Evolutionary conservation across 805 yeast species (phyloP).

Genomic region (Lipomyces yamanashiensis): DNA sequence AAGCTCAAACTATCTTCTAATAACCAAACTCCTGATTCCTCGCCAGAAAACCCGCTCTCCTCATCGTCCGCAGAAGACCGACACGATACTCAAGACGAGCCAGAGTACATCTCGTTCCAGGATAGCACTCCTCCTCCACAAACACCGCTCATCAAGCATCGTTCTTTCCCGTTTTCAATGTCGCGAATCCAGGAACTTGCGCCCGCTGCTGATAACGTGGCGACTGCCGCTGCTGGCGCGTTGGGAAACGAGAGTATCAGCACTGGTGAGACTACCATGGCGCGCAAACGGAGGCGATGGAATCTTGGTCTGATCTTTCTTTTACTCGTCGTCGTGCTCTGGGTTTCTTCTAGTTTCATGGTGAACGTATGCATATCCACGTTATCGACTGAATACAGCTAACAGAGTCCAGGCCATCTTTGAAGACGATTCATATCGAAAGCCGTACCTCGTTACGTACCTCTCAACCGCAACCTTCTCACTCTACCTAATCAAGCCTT

Average conservation of each 20-base stretch:
- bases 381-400: not conserved
- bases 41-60: not conserved
- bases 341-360: conserved; percentile 90
- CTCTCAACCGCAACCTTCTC: conserved; percentile 84
- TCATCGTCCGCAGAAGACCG: not conserved
- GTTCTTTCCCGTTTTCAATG: conserved; percentile 4
- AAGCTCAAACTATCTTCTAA: not conserved
- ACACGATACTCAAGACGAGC: not conserved
- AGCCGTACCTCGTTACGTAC: conserved; percentile 92
- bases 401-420: conserved; percentile 50
- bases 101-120: conserved; percentile 2
- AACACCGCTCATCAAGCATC: not conserved
- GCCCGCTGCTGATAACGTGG: not conserved
- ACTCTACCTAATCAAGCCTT: conserved; percentile 72
- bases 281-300: conserved; percentile 21
- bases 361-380: conserved; percentile 59
- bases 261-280: not conserved
- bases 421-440: conserved; percentile 69
- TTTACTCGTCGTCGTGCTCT: conserved; percentile 43
- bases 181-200: not conserved
- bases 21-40: not conserved
- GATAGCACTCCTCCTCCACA: conserved; percentile 4
- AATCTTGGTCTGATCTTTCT: conserved; percentile 28
- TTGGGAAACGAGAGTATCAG: not conserved
- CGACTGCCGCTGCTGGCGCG: not conserved